Evolutionary conservation across 768 basidiomycete species (phyloP).

Genomic region (Rhizopogon vinicolor): DNA sequence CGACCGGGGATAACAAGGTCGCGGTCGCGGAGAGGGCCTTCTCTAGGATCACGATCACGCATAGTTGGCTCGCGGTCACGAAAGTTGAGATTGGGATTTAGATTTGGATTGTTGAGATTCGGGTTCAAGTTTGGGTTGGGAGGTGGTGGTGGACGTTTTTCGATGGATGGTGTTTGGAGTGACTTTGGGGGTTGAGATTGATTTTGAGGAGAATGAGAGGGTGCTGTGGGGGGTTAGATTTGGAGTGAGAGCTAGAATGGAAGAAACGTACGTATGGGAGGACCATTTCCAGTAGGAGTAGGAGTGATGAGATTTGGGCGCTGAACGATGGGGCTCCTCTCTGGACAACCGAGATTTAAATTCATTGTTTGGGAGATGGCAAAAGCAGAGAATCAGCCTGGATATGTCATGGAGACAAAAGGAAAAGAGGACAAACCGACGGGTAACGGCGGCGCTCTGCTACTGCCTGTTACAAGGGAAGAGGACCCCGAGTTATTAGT

Average conservation of each 20-base stretch:
- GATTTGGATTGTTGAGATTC: background rate
- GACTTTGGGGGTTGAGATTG: constrained; percentile 3
- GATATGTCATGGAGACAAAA: background rate
- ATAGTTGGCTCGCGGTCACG: background rate
- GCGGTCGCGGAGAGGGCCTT: background rate
- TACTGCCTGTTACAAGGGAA: constrained; percentile 16
- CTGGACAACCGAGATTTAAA: constrained; percentile 6
- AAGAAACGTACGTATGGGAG: constrained; percentile 18
- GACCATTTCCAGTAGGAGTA: constrained; percentile 14
- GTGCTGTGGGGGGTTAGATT: constrained; percentile 13
- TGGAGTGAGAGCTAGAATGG: background rate
- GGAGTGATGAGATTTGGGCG: constrained; percentile 19
- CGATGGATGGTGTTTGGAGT: constrained; percentile 24
- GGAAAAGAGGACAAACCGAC: constrained; percentile 13
- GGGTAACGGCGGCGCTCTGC: constrained; percentile 17
- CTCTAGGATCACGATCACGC: background rate
- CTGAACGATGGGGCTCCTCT: constrained; percentile 25
- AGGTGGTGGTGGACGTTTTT: constrained; percentile 20
- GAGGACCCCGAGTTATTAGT: constrained; percentile 23
- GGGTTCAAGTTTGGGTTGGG: background rate
- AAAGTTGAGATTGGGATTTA: constrained; percentile 1
- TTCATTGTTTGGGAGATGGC: constrained; percentile 7
- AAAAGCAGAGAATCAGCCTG: background rate
- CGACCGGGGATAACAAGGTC: background rate
- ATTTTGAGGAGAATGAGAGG: constrained; percentile 23